These are phyloP conservation scores for Nematodospora anomalae DNA, from an alignment of 1,139 yeast species.

Conservation along the genomic window DNA sequence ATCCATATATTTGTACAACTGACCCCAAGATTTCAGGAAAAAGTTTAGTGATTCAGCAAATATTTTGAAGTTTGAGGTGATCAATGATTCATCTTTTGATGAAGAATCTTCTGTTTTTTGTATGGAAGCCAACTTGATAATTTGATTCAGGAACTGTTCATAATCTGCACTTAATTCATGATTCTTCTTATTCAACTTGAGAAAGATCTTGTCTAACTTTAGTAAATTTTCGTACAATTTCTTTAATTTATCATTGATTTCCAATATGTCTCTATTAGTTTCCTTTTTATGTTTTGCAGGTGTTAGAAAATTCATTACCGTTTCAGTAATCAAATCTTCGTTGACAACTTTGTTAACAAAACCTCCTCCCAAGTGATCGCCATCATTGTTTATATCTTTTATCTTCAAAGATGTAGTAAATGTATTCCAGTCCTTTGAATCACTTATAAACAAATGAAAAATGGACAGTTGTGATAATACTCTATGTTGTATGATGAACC, in stretches of 20 bases:
- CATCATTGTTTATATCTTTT: slow-evolving; percentile 28
- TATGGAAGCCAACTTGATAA: slow-evolving; percentile 64
- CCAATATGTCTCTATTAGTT: slow-evolving; percentile 74
- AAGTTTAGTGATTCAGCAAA: slow-evolving; percentile 52
- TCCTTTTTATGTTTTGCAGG: slow-evolving; percentile 68
- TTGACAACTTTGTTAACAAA: slow-evolving; percentile 47
- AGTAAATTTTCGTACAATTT: slow-evolving; percentile 80
- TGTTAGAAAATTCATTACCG: slow-evolving; percentile 88
- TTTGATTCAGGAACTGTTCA: slow-evolving; percentile 67
- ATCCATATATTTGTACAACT: slow-evolving; percentile 62
- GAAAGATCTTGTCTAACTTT: slow-evolving; percentile 76
- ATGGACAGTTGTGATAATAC: slow-evolving; percentile 67
- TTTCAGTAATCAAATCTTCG: slow-evolving; percentile 75
- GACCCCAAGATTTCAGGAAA: slow-evolving; percentile 42
- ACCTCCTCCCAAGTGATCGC: slow-evolving; percentile 20
- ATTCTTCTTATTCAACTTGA: slow-evolving; percentile 71
- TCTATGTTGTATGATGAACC: slow-evolving; percentile 74
- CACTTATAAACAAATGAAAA: slow-evolving; percentile 70
- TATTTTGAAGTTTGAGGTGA: slow-evolving; percentile 36
- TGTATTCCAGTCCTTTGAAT: slow-evolving; percentile 81
- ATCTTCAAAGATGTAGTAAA: slow-evolving; percentile 65
- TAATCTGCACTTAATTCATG: slow-evolving; percentile 73
- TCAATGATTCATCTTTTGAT: slow-evolving; percentile 17
- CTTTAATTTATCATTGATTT: slow-evolving; percentile 78
- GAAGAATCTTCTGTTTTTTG: slow-evolving; percentile 13